Evolutionary conservation across 345 rosid genomes (phyloP).

Genomic region (Gossypium mustelinum): DNA sequence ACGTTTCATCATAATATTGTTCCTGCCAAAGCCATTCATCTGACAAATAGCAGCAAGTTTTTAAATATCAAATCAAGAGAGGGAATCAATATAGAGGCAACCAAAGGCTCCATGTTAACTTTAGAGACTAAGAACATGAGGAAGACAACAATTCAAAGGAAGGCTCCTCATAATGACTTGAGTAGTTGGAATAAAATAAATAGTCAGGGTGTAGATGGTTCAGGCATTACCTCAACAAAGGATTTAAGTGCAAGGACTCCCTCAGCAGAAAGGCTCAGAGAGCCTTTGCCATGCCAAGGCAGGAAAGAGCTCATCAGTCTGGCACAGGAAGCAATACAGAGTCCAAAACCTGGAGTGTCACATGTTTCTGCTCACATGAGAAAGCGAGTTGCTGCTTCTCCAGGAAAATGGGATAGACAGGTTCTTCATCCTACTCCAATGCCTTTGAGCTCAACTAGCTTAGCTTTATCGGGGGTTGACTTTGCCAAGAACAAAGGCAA

Average conservation of each 20-base stretch:
- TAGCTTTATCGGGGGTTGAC: constrained; percentile 38
- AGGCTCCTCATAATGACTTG: constrained; percentile 35
- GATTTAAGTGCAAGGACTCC: constrained; percentile 61
- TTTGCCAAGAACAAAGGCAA: constrained; percentile 42
- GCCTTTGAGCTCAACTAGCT: constrained; percentile 54
- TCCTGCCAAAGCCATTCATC: constrained; percentile 34
- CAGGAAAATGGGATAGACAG: constrained; percentile 46
- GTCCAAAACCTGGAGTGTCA: constrained; percentile 50
- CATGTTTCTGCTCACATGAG: constrained; percentile 64
- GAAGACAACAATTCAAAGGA: constrained; percentile 40
- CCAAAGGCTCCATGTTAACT: constrained; percentile 32
- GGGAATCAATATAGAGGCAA: constrained; percentile 27
- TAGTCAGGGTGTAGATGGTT: constrained; percentile 93
- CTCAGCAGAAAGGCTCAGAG: constrained; percentile 75
- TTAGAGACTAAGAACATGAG: constrained; percentile 47
- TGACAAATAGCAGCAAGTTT: constrained; percentile 39
- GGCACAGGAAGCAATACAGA: constrained; percentile 62
- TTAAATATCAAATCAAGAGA: constrained; percentile 34
- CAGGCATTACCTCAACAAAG: constrained; percentile 82
- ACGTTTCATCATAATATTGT: constrained; percentile 18
- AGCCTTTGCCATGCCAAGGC: constrained; percentile 92
- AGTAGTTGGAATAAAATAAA: constrained; percentile 46
- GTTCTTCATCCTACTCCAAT: constrained; percentile 62
- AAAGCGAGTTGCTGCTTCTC: constrained; percentile 84
- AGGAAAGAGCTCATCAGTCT: constrained; percentile 81